Base-by-base conservation (phyloP, 129 eudicot species). In the Pseudognaphalium luteoalbum region DNA sequence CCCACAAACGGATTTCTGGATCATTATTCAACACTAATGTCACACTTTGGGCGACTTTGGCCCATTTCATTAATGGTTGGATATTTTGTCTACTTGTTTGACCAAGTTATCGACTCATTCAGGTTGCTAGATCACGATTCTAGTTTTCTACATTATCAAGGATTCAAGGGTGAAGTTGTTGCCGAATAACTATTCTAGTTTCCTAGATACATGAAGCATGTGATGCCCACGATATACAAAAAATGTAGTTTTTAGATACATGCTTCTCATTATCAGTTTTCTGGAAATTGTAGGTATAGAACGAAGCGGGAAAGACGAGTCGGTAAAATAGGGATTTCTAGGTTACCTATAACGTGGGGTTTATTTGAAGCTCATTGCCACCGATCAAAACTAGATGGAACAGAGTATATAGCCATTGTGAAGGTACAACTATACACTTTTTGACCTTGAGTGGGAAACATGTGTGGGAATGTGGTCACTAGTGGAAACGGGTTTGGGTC, bases 291-390 rank as follows among this genome's bases (percentile, higher is more conserved):
- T 44, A 92, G 96, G 88, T 92, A 89, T 71, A 85, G 85, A 80
- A 84, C 96, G 76, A 92, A 92, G 77, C 83, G 98, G 78, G 98
- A 93, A 76, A 86, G 83, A 41, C 80, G 90, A 68, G 98, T 92
- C 2, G 98, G 89, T 80, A 78, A 87, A 66, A 83, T 77, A 22
- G 84, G 87, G 20, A 30, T 88, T 73, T 86, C 98, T 33, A 79
- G 88, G 47, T 74, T 92, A 66, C 96, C 95, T 62, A 86, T 92
- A 1, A 84, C 74, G 67, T 90, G 96, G 98, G 98, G 96, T 51
- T 68, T 75, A 32, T 88, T 92, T 85, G 78, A 85, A 72, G 94
- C 87, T 60, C 81, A 90, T 63, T 83, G 92, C 69, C 88, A 90
- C 54, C 83, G 85, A 12, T 86, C 93, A 42, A 92, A 88, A 73